Conservation (phyloP, 1,139 yeast genomes). For the Hansenula lynferdii region DNA sequence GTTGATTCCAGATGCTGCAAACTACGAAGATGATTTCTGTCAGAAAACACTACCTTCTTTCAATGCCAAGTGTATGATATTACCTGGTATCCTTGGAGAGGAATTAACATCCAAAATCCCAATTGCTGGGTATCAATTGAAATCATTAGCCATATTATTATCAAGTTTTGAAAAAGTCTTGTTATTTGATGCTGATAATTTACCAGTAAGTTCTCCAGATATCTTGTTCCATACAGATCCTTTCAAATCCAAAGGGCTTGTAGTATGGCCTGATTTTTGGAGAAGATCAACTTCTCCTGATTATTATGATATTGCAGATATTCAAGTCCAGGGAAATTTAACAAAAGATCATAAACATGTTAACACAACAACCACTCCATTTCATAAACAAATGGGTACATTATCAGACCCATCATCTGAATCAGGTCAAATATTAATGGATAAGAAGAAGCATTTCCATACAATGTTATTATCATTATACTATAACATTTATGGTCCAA, state of each 20-base stretch:
- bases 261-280: slow-evolving; percentile 63
- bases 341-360: neutral
- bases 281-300: slow-evolving; percentile 47
- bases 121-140: slow-evolving; percentile 50
- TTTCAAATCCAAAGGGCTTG: slow-evolving; percentile 4
- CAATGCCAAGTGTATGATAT: slow-evolving; percentile 43
- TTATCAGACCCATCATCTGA: slow-evolving; percentile 76
- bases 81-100: slow-evolving; percentile 34
- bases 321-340: neutral
- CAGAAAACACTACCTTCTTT: slow-evolving; percentile 39
- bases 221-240: slow-evolving; percentile 29
- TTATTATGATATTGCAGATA: slow-evolving; percentile 44
- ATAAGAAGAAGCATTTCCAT: slow-evolving; percentile 55
- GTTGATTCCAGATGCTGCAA: slow-evolving; percentile 26
- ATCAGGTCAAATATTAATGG: slow-evolving; percentile 69
- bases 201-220: slow-evolving; percentile 45
- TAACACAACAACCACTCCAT: slow-evolving; percentile 31
- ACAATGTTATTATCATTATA: slow-evolving; percentile 61
- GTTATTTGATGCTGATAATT: slow-evolving; percentile 49
- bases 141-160: slow-evolving; percentile 45
- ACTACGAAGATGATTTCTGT: slow-evolving; percentile 44
- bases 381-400: slow-evolving; percentile 59
- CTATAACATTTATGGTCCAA: slow-evolving; percentile 69
- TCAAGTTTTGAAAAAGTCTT: slow-evolving; percentile 50
- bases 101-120: slow-evolving; percentile 34